Percentiles rank a stretch among this genome's conserved stretches.
phyloP scores from a whole-genome alignment of 148 eudicot species.

The Persicaria tinctoria region DNA sequence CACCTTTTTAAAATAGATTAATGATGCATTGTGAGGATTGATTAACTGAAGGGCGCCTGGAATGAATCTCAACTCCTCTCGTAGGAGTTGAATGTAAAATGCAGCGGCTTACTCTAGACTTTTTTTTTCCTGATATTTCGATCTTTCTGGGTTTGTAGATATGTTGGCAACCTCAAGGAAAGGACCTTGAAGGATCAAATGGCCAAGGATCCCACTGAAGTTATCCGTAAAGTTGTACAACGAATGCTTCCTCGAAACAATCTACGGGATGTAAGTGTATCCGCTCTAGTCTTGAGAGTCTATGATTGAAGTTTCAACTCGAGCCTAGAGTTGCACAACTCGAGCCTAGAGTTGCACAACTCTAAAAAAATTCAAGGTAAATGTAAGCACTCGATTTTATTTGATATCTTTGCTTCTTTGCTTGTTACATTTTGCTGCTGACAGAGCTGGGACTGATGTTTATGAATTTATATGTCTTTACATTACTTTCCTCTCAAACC shows the following conservation, averaged over 20 bases:
- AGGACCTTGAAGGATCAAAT: constrained; percentile 90
- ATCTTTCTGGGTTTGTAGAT: constrained; percentile 31
- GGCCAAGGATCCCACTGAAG: constrained; percentile 94
- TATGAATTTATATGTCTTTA: too few species aligned
- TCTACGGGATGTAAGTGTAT: constrained; percentile 83
- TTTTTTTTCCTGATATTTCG: neutral
- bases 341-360: too few species aligned
- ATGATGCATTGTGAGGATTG: neutral
- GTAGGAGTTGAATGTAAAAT: too few species aligned
- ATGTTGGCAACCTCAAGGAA: constrained; percentile 84
- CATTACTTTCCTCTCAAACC: too few species aligned
- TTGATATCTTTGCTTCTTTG: too few species aligned
- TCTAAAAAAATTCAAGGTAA: too few species aligned
- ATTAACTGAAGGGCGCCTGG: neutral
- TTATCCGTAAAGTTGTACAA: constrained; percentile 85
- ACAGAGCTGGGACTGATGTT: too few species aligned
- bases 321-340: too few species aligned
- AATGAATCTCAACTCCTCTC: too few species aligned
- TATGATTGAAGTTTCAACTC: neutral
- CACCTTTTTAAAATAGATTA: neutral
- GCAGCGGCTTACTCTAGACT: neutral
- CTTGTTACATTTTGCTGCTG: too few species aligned
- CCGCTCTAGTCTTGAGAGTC: neutral
- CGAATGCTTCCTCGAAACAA: constrained; percentile 98
- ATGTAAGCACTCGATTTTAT: too few species aligned